Evolutionary conservation across 441 rosid species (phyloP), one percentile per base, ranked within the genome.

Genomic region (Populus hybrid): DNA sequence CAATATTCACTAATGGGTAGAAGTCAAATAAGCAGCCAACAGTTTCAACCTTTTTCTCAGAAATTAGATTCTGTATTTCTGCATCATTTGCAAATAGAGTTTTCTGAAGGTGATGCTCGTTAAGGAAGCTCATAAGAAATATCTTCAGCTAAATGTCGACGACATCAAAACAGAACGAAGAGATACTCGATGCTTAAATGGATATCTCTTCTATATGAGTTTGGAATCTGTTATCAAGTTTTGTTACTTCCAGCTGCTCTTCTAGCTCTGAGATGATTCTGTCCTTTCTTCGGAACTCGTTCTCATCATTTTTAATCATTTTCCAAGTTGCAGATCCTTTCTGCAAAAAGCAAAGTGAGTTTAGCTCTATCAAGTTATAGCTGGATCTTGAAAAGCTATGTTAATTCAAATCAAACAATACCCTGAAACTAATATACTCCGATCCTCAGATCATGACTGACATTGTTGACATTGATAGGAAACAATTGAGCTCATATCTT

Each of bases 141-240:
- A 53, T 78, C 45, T 74, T 72, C 45, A 45, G 78, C 78, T 53
- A 67, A 83, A 78, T 71, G 24, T 71, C 69, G 40, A 76, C 73
- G 40, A 78, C 59, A 65, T 64, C 8, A 21, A 21, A 67, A 69
- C 76, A 67, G 72, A 73, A 77, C n/a, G 71, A 45, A 69, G 33
- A 74, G 64, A 59, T 76, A 20, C 63, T 65, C 20, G 64, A 74
- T 26, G 66, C 42, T 75, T 24, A 31, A 10, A 64, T 36, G 94
- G 96, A 94, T 94, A 92, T 94, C 79, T 89, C 93, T 88, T 90
- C 90, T 6, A 89, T 73, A 80, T 88, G 93, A 77, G 67, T 80
- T 79, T 84, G 87, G 72, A 64, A 53, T 74, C 78, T 76, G 70
- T 84, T 84, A 76, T 79, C 78, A 75, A 85, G 69, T 78, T 82